phyloP scores from a whole-genome alignment of 2,329 filamentous ascomycete genomes.

The Colletotrichum nymphaeae region DNA sequence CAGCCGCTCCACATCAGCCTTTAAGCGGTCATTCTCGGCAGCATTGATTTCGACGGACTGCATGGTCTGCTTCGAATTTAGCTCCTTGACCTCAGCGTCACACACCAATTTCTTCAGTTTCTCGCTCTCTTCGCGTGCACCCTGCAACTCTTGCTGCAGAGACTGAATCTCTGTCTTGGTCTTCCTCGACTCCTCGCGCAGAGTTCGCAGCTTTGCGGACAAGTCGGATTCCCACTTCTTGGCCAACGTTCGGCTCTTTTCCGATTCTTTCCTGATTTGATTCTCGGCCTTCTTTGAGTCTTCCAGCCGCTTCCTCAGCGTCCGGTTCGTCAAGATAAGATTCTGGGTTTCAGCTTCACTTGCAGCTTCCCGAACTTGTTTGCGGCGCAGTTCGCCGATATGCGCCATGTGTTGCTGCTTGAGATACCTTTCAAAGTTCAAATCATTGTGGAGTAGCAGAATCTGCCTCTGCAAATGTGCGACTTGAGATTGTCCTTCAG shows the following conservation, averaged over 20 bases:
- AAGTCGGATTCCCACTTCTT: slow-evolving; percentile 84
- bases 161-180: slow-evolving; percentile 68
- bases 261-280: slow-evolving; percentile 77
- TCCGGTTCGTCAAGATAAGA: slow-evolving; percentile 80
- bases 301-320: slow-evolving; percentile 77
- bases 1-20: slow-evolving; percentile 68
- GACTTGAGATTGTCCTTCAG: slow-evolving; percentile 52
- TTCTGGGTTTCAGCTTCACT: slow-evolving; percentile 87
- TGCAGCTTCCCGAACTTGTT: slow-evolving; percentile 80
- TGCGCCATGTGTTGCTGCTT: slow-evolving; percentile 87
- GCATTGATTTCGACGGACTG: slow-evolving; percentile 71
- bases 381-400: slow-evolving; percentile 81
- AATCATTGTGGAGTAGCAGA: slow-evolving; percentile 81
- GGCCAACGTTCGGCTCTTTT: slow-evolving; percentile 76
- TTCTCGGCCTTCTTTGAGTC: slow-evolving; percentile 78
- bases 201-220: slow-evolving; percentile 70
- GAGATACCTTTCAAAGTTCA: slow-evolving; percentile 86
- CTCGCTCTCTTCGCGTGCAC: slow-evolving; percentile 69
- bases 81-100: slow-evolving; percentile 75
- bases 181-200: slow-evolving; percentile 77
- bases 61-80: slow-evolving; percentile 72
- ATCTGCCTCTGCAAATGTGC: slow-evolving; percentile 77
- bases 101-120: slow-evolving; percentile 75
- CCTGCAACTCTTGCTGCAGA: slow-evolving; percentile 68
- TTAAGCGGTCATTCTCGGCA: slow-evolving; percentile 70